These are phyloP conservation scores for Phytophthora palmivora DNA, from an alignment of 352 stramenopile genomes.

Conservation along the genomic window DNA sequence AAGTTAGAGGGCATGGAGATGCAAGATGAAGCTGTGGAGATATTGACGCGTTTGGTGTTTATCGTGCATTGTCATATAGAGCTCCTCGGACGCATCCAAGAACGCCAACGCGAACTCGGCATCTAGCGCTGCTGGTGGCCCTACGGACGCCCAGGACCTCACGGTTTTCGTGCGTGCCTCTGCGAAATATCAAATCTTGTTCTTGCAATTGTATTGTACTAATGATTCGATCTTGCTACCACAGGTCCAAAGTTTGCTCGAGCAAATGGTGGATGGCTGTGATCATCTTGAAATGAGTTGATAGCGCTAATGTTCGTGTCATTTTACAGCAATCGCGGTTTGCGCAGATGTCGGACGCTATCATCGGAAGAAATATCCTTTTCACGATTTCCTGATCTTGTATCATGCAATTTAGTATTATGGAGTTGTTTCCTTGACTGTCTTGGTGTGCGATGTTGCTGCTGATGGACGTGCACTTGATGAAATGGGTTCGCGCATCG, in stretches of 20 bases:
- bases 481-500: constrained; percentile 95
- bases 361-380: constrained; percentile 89
- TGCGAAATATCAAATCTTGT: not conserved
- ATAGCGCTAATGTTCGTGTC: constrained; percentile 1
- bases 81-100: constrained; percentile 49
- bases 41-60: constrained; percentile 9
- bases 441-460: constrained; percentile 37
- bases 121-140: constrained; percentile 18
- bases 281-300: constrained; percentile 11
- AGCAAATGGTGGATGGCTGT: constrained; percentile 68
- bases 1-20: not conserved
- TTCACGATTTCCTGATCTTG: constrained; percentile 22
- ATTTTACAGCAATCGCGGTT: constrained; percentile 88
- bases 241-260: constrained; percentile 71
- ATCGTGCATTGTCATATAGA: constrained; percentile 24
- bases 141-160: constrained; percentile 65
- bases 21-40: not conserved
- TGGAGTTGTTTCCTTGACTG: constrained; percentile 52
- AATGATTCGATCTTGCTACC: not conserved
- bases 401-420: not conserved
- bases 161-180: constrained; percentile 67
- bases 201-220: constrained; percentile 4
- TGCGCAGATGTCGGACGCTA: constrained; percentile 88
- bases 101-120: constrained; percentile 35
- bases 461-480: constrained; percentile 70